Percentiles rank a stretch among this genome's conserved stretches.
Evolutionary conservation across 2,329 filamentous ascomycete species (phyloP).

Genomic region (Ascocoryne sarcoides): DNA sequence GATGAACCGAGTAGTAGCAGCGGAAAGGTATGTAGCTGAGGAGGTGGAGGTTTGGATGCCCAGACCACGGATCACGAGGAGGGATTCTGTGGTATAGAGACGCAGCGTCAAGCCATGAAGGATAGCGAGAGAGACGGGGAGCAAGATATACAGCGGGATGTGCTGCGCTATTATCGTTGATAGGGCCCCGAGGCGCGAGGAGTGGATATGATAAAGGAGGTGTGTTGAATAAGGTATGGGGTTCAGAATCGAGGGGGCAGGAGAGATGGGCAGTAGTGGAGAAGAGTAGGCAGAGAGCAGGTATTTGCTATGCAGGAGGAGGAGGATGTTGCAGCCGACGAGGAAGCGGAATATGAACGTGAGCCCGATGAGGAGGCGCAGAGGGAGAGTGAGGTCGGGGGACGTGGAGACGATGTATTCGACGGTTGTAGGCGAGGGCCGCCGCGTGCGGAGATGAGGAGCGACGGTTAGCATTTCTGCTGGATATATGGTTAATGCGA

Average conservation of each 20-base stretch:
- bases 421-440: conserved; percentile 79
- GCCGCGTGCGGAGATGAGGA: conserved; percentile 52
- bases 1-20: conserved; percentile 63
- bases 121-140: conserved; percentile 30
- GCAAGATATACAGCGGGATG: conserved; percentile 33
- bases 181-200: conserved; percentile 27
- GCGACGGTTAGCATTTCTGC: conserved; percentile 50
- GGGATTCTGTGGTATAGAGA: conserved; percentile 61
- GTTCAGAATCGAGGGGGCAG: conserved; percentile 7
- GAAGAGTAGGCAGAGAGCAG: conserved; percentile 18
- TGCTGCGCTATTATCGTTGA: conserved; percentile 28
- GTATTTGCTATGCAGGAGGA: conserved; percentile 44
- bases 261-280: conserved; percentile 1
- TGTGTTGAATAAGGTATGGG: conserved; percentile 21
- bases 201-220: conserved; percentile 21
- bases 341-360: conserved; percentile 36
- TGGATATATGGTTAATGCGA: not conserved
- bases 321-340: conserved; percentile 33
- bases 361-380: conserved; percentile 37
- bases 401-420: conserved; percentile 86
- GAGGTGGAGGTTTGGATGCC: conserved; percentile 81
- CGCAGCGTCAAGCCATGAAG: conserved; percentile 39
- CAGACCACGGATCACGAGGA: conserved; percentile 79
- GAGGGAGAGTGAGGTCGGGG: conserved; percentile 41
- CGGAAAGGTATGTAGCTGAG: conserved; percentile 56